Percentiles rank a stretch among this genome's conserved stretches.
phyloP scores from a whole-genome alignment of 495 filamentous ascomycete genomes.

The Aspergillus biplanus region DNA sequence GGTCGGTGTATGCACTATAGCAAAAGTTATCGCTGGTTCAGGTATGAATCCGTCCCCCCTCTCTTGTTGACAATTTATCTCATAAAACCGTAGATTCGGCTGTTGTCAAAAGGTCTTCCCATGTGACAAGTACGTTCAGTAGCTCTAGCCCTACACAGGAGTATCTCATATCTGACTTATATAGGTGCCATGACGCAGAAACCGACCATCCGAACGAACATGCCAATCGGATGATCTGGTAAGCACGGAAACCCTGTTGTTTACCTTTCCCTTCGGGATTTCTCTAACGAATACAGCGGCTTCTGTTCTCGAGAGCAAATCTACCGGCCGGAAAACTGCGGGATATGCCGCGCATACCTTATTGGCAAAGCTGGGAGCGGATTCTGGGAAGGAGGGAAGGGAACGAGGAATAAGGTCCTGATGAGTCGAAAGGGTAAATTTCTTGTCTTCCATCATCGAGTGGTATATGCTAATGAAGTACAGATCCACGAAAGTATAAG shows the following conservation, averaged over 20 bases:
- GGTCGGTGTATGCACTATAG: conserved; percentile 81
- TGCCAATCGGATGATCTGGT: conserved; percentile 88
- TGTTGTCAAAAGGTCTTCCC: conserved; percentile 71
- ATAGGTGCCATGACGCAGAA: conserved; percentile 74
- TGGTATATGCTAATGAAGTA: conserved; percentile 5
- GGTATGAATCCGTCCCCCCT: conserved; percentile 52
- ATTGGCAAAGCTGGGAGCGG: conserved; percentile 72
- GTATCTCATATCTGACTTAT: conserved; percentile 18
- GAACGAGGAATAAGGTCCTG: conserved; percentile 67
- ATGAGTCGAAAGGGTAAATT: conserved; percentile 70
- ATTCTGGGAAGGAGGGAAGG: conserved; percentile 93
- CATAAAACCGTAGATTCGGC: conserved; percentile 51
- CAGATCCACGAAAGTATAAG: conserved; percentile 72
- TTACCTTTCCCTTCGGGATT: background rate
- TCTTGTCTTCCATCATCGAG: conserved; percentile 4
- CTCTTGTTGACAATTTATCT: background rate
- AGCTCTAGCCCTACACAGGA: background rate
- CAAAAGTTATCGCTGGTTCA: conserved; percentile 85
- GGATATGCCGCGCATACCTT: conserved; percentile 72
- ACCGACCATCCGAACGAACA: conserved; percentile 79
- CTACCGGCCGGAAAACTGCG: conserved; percentile 79
- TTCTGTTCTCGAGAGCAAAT: conserved; percentile 84
- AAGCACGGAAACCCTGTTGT: conserved; percentile 22
- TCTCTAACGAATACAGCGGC: conserved; percentile 45
- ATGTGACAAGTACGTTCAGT: conserved; percentile 64